Base-by-base conservation (phyloP, 75 land plant genomes). In the Cryptomeria japonica region DNA sequence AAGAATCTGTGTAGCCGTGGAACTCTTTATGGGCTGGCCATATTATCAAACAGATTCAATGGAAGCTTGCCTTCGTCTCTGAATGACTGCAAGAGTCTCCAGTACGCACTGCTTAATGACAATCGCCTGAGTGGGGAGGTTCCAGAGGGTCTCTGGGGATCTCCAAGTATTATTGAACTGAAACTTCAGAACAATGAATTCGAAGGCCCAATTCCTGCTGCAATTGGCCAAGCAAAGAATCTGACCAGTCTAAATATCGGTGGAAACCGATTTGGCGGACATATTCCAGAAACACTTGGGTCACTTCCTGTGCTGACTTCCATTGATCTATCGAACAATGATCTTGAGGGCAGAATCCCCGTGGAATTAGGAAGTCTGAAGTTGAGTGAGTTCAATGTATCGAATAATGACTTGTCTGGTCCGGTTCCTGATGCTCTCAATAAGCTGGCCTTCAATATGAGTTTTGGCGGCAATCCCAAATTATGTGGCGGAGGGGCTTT, bases 121-220 rank as follows among this genome's bases (percentile, higher is more conserved):
- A 93, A 93, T 80, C 28, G 68, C 37, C 84, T 93, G 46, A 88
- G 85, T 9, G 93, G 94, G 38, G 46, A 34, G 36, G 86, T 93
- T 18, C 93, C 94, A 25, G 75, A 44, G 3, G 89, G 88, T 25
- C 85, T 88, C 68, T 84, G 88, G 42, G 16, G 53, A 0, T 10
- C 90, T 42, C 90, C 93, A 34, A 34, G n/a, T 9, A 13, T 75
- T 12, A 10, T 12, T 1, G 10, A 13, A 3, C 34, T 75, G 14
- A 14, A 5, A 0, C 12, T 75, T 11, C 14, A 3, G 1, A 34
- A 75, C 39, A 75, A 75, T 75, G 11, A 34, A 0, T 13, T 75
- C 36, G 37, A 75, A 34, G 78, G 78, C 13, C 78, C 18, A 31
- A 75, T 75, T 13, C 78, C 78, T 31, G 34, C 39, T 10, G 34